These are phyloP conservation scores for Bruguiera hainesii DNA, from an alignment of 441 rosid genomes.

Conservation along the genomic window DNA sequence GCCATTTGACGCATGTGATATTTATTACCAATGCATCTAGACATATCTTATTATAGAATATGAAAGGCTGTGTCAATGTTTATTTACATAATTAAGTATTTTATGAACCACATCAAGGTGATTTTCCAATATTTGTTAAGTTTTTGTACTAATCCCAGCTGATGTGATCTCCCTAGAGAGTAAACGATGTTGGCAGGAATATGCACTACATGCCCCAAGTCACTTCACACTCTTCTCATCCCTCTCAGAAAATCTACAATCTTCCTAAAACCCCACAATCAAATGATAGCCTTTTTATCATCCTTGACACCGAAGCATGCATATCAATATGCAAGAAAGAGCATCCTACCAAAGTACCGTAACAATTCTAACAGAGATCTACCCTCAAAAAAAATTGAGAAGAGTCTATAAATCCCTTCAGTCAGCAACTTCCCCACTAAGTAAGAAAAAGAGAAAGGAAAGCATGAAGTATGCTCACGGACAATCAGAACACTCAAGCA, in stretches of 20 bases:
- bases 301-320: background rate
- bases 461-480: background rate
- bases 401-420: no score
- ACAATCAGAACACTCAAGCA: no score
- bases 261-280: background rate
- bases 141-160: background rate
- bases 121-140: background rate
- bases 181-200: background rate
- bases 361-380: no score
- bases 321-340: background rate
- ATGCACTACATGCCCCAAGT: background rate
- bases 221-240: background rate
- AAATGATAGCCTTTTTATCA: background rate
- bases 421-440: no score
- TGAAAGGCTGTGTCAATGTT: background rate
- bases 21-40: no score
- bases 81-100: background rate
- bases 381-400: no score
- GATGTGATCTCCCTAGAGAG: background rate
- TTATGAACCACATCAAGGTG: no score
- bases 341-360: no score
- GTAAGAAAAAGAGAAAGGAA: background rate
- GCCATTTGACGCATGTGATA: background rate
- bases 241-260: background rate
- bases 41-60: background rate